Percentiles rank a stretch among this genome's conserved stretches.
phyloP scores from a whole-genome alignment of 768 basidiomycete species.

The Pleurotus djamor region DNA sequence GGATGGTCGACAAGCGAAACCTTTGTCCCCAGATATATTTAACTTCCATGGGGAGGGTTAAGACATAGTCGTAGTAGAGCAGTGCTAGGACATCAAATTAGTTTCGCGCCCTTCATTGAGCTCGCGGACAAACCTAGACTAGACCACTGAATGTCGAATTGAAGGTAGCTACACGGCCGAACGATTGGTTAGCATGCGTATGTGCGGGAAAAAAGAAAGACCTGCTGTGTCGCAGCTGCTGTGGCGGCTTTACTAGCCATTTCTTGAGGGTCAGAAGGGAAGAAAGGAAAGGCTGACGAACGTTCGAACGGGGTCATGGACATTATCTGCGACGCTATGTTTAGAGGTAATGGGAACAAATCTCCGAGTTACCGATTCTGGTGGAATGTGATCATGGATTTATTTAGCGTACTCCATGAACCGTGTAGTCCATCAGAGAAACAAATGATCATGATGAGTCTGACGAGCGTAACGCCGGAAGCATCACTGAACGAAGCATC shows the following conservation, averaged over 20 bases:
- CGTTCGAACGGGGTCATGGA: too few relatives aligned
- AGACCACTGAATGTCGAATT: conserved; percentile 18
- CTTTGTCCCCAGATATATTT: conserved; percentile 26
- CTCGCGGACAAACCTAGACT: conserved; percentile 12
- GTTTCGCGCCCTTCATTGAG: too few relatives aligned
- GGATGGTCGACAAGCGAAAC: conserved; percentile 23
- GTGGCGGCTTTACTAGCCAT: conserved; percentile 9
- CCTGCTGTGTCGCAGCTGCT: conserved; percentile 11
- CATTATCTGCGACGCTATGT: too few relatives aligned
- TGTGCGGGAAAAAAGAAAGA: not conserved
- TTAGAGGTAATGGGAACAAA: too few relatives aligned
- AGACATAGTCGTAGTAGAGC: conserved; percentile 28
- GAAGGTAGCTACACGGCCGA: conserved; percentile 13
- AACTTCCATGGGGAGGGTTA: conserved; percentile 28
- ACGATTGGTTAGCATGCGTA: not conserved
- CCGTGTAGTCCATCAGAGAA: too few relatives aligned
- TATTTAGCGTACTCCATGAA: too few relatives aligned
- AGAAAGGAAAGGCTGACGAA: not conserved
- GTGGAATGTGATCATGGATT: too few relatives aligned
- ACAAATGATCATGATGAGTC: too few relatives aligned
- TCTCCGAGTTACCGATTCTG: too few relatives aligned
- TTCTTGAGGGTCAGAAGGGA: not conserved
- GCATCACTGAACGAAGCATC: too few relatives aligned
- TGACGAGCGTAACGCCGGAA: too few relatives aligned
- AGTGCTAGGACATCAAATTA: conserved; percentile 15